phyloP scores from a whole-genome alignment of 208 protist species.

The Strigomonas oncopelti region DNA sequence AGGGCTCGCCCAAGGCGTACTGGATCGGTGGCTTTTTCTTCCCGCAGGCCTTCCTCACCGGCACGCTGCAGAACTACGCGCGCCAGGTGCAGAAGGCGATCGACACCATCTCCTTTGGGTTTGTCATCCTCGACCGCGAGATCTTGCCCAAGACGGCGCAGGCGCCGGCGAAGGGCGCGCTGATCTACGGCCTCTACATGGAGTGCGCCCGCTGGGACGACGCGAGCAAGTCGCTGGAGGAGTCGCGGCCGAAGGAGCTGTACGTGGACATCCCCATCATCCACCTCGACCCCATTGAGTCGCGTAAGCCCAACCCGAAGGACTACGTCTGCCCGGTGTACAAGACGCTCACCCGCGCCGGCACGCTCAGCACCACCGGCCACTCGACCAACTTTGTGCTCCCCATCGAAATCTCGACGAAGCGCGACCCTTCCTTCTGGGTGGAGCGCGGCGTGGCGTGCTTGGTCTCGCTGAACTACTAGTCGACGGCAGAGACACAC shows the following conservation, averaged over 20 bases:
- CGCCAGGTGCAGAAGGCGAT: slow-evolving; percentile 92
- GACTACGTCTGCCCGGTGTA: slow-evolving; percentile 96
- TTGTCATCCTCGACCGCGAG: slow-evolving; percentile 49
- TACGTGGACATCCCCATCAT: slow-evolving; percentile 91
- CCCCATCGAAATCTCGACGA: slow-evolving; percentile 91
- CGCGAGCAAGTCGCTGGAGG: slow-evolving; percentile 56
- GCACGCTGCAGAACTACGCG: slow-evolving; percentile 96
- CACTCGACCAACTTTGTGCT: slow-evolving; percentile 99
- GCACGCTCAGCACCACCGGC: slow-evolving; percentile 97
- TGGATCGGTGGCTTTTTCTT: slow-evolving; percentile 98
- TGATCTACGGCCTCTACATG: slow-evolving; percentile 95
- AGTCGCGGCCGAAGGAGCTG: slow-evolving; percentile 95
- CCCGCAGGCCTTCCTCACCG: slow-evolving; percentile 96
- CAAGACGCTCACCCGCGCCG: slow-evolving; percentile 94
- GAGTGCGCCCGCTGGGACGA: slow-evolving; percentile 95
- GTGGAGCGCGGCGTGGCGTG: slow-evolving; percentile 92
- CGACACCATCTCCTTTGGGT: slow-evolving; percentile 95
- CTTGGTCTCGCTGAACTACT: slow-evolving; percentile 86
- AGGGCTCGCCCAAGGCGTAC: slow-evolving; percentile 80
- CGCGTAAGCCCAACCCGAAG: slow-evolving; percentile 36
- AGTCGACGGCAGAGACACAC: slow-evolving; percentile 13
- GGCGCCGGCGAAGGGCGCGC: slow-evolving; percentile 57
- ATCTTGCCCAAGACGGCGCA: slow-evolving; percentile 8
- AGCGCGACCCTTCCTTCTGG: slow-evolving; percentile 87
- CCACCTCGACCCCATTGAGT: slow-evolving; percentile 86